A percentile compares a stretch with the other conserved stretches of the same genome.
Conservation (phyloP, 192 early-diverging fungal species). For the Coemansia sp. region DNA sequence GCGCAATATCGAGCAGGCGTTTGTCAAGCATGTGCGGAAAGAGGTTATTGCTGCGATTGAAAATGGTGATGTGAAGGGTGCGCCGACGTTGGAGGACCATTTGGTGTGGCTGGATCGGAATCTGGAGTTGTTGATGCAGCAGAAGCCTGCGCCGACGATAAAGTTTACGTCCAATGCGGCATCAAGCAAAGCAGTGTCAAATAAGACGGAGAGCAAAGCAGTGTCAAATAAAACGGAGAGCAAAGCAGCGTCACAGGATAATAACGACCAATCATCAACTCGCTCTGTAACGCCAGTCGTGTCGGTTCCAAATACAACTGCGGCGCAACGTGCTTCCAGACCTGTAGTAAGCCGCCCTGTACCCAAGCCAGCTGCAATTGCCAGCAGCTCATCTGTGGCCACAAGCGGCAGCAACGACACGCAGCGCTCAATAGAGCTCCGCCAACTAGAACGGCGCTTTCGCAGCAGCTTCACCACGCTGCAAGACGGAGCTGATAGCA, state of each 20-base stretch:
- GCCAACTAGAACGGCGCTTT: constrained; percentile 52
- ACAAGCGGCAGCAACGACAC: not conserved
- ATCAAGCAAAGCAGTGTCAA: not conserved
- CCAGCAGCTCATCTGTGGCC: not conserved
- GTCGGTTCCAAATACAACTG: not conserved
- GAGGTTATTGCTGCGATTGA: constrained; percentile 21
- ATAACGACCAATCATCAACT: not conserved
- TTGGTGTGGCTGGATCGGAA: constrained; percentile 63
- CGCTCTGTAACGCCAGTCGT: not conserved
- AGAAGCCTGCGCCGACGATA: constrained; percentile 60
- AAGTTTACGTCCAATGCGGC: constrained; percentile 49
- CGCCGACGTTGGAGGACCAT: constrained; percentile 31
- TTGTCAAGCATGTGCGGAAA: constrained; percentile 36
- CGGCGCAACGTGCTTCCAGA: constrained; percentile 10
- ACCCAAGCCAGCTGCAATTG: not conserved
- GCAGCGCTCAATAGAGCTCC: constrained; percentile 20
- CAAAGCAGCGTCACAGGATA: not conserved
- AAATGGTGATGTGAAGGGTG: constrained; percentile 11
- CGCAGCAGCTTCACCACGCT: constrained; percentile 29
- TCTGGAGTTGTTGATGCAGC: constrained; percentile 63
- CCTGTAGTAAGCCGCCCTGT: constrained; percentile 33
- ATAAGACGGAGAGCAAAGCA: not conserved
- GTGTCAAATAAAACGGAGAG: not conserved
- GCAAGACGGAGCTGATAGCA: constrained; percentile 9
- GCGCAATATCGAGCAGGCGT: constrained; percentile 45